phyloP scores from a whole-genome alignment of 345 rosid genomes.

The Dipteronia sinensis region DNA sequence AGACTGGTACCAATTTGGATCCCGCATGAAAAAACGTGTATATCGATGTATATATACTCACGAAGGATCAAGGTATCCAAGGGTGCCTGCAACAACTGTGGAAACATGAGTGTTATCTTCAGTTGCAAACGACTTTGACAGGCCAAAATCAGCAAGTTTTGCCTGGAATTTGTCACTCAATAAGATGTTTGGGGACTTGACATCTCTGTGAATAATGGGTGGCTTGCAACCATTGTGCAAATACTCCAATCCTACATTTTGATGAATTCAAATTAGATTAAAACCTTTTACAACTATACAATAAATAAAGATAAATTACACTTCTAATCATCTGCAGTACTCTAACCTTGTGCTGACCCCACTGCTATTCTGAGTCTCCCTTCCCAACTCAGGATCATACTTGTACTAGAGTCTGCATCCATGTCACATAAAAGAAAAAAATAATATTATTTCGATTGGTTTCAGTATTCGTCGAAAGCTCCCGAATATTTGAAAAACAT shows the following conservation, averaged over 20 bases:
- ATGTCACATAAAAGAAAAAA: background rate
- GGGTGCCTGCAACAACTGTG: conserved; percentile 32
- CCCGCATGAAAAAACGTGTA: too few relatives aligned
- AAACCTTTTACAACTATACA: background rate
- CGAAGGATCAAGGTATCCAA: conserved; percentile 41
- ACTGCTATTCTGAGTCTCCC: conserved; percentile 46
- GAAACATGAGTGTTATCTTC: conserved; percentile 23
- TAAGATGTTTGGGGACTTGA: conserved; percentile 37
- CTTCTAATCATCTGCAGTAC: background rate
- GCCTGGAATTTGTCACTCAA: conserved; percentile 30
- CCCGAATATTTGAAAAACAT: too few relatives aligned
- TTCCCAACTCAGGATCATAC: conserved; percentile 24
- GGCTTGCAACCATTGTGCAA: conserved; percentile 40
- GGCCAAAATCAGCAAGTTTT: conserved; percentile 38
- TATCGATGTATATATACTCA: background rate
- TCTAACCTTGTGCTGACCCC: conserved; percentile 57
- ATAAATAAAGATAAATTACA: background rate
- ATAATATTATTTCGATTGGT: too few relatives aligned
- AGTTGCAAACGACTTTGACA: conserved; percentile 24
- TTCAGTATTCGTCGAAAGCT: too few relatives aligned
- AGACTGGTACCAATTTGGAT: too few relatives aligned
- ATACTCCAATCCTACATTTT: conserved; percentile 35
- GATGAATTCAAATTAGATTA: background rate
- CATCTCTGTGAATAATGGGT: conserved; percentile 39
- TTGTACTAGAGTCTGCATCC: background rate